Conservation (phyloP, 2,329 filamentous ascomycete species). For the Davidsoniella eucalypti region DNA sequence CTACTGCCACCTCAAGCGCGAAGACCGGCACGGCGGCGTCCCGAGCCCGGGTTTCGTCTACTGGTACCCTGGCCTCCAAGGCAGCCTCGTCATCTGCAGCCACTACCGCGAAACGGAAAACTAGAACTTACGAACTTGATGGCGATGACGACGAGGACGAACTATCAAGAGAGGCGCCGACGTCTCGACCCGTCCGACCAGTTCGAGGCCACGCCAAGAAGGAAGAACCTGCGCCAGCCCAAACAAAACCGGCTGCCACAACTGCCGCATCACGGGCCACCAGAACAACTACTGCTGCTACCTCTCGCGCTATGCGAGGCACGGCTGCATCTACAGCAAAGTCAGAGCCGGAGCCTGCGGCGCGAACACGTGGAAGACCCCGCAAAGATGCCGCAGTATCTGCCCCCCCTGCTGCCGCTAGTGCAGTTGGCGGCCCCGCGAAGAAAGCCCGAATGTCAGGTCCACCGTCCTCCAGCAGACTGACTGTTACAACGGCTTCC, state of each 20-base stretch:
- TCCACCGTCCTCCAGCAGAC: conserved; percentile 16
- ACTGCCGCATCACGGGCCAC: conserved; percentile 14
- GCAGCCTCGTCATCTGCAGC: conserved; percentile 2
- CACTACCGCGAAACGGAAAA: conserved; percentile 26
- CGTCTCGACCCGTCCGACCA: conserved; percentile 11
- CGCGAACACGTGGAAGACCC: neutral
- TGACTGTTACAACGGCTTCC: conserved; percentile 16
- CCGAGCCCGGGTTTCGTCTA: conserved; percentile 26
- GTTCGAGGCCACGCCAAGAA: conserved; percentile 2
- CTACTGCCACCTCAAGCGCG: conserved; percentile 18
- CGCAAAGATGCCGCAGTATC: neutral
- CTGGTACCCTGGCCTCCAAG: conserved; percentile 26
- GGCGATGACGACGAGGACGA: conserved; percentile 29
- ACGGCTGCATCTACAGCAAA: conserved; percentile 12
- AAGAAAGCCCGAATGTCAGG: conserved; percentile 27
- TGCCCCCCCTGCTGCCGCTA: neutral
- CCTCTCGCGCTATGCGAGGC: conserved; percentile 17
- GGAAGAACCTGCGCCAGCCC: conserved; percentile 20
- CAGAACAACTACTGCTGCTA: conserved; percentile 20
- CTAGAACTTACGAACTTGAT: conserved; percentile 34
- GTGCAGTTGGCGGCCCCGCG: conserved; percentile 17
- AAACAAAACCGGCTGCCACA: conserved; percentile 20
- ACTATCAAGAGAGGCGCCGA: conserved; percentile 22
- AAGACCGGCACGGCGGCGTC: conserved; percentile 33
- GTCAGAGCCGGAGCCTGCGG: neutral